Conservation (phyloP, 2,329 filamentous ascomycete species). For the Clarireedia monteithiana region DNA sequence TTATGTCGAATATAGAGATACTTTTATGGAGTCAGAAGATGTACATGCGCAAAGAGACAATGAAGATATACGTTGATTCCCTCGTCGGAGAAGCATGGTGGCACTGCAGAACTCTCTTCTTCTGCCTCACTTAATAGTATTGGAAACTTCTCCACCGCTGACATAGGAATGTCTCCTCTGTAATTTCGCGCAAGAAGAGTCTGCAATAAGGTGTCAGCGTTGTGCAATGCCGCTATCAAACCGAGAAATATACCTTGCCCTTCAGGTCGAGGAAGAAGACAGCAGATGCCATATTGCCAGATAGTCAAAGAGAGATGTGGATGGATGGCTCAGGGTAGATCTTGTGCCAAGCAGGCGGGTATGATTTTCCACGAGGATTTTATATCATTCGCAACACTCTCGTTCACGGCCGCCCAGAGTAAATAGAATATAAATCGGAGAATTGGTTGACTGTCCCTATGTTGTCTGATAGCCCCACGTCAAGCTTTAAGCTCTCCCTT, state of each 20-base stretch:
- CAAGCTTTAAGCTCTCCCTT: slow-evolving; percentile 4
- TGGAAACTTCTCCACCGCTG: slow-evolving; percentile 95
- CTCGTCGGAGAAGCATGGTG: slow-evolving; percentile 96
- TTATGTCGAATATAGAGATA: slow-evolving; percentile 99
- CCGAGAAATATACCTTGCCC: slow-evolving; percentile 71
- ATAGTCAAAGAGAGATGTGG: background rate
- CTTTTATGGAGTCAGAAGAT: slow-evolving; percentile 36
- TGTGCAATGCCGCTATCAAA: slow-evolving; percentile 1
- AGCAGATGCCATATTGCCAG: slow-evolving; percentile 75
- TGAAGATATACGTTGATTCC: slow-evolving; percentile 75
- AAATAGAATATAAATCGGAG: background rate
- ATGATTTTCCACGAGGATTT: slow-evolving; percentile 7
- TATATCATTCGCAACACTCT: slow-evolving; percentile 17
- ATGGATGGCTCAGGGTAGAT: background rate
- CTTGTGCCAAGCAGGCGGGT: slow-evolving; percentile 14
- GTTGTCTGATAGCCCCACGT: slow-evolving; percentile 20
- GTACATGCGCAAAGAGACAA: background rate
- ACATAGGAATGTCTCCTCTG: slow-evolving; percentile 97
- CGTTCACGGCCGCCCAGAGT: background rate
- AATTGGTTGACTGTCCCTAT: background rate
- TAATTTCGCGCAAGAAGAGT: slow-evolving; percentile 98
- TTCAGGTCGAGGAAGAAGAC: slow-evolving; percentile 98
- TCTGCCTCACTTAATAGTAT: slow-evolving; percentile 93
- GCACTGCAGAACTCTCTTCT: slow-evolving; percentile 96
- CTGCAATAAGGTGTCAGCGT: slow-evolving; percentile 39